Base-by-base conservation (phyloP, 2,329 filamentous ascomycete genomes). In the Penicillium paneum region DNA sequence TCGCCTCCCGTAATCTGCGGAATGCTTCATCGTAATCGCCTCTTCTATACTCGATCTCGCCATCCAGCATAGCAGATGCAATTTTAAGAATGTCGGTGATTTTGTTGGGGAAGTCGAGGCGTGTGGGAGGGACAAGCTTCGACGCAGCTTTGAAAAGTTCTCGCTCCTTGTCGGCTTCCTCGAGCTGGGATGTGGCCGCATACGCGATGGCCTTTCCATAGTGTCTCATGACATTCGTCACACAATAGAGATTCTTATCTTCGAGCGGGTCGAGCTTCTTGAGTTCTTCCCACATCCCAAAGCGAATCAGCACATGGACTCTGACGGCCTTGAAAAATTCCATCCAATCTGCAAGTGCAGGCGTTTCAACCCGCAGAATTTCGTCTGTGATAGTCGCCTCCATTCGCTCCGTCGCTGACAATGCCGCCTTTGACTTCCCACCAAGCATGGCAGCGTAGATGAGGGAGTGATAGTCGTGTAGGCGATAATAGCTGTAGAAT, bases 381-480 rank as follows among this genome's bases (percentile, higher is more conserved):
- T 80, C 79, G 42, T 87, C 83, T 0, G 87, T 81, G 12, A 91
- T 72, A 0, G 83, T 82, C 0, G 72, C 73, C 62, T 90, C 86
- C 46, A 91, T 79, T 26, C 76, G 73, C 0, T 66, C 62, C 0
- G 82, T 80, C 0, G 86, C 84, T 0, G 86, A 79, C 1, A 91
- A 67, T 0, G 87, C 85, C 2, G 85, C 75, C 19, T 75, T 70
- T 0, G 77, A 86, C 64, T 86, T 82, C 0, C 85, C 89, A 0
- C 86, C 81, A 54, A 92, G 86, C 86, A 92, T 89, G 45, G 88
- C 88, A 0, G 85, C 85, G 64, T 91, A 92, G 35, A 91, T 80
- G 3, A 83, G 79, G 59, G 89, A 90, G 64, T 91, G 88, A 63
- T 85, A 85, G 66, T 91, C 79, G 66, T 93, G 89, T 36, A 82